Conservation (phyloP, 2,329 filamentous ascomycete genomes). For the Arthrinium phaeospermum region DNA sequence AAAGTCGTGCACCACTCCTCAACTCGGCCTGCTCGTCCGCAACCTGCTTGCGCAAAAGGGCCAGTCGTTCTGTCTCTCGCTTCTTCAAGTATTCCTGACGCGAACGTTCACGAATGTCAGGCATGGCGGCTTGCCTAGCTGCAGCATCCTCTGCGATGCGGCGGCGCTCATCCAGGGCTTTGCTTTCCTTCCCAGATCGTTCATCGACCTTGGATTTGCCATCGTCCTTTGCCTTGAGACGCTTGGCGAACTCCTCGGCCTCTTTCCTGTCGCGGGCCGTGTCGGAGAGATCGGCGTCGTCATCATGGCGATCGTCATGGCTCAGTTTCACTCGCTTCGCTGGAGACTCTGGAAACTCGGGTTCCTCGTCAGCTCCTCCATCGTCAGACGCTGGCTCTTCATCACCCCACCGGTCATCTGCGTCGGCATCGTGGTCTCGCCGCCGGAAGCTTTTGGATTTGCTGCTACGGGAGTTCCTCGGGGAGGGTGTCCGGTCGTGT, state of each 20-base stretch:
- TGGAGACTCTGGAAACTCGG: slow-evolving; percentile 71
- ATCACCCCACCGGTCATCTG: slow-evolving; percentile 83
- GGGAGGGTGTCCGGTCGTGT: slow-evolving; percentile 39
- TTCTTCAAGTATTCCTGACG: slow-evolving; percentile 94
- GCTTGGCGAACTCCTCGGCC: slow-evolving; percentile 79
- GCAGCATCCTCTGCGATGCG: slow-evolving; percentile 70
- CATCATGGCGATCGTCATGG: slow-evolving; percentile 55
- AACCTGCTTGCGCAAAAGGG: slow-evolving; percentile 87
- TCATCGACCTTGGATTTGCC: slow-evolving; percentile 68
- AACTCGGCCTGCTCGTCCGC: slow-evolving; percentile 85
- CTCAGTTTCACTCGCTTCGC: slow-evolving; percentile 72
- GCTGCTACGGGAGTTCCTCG: slow-evolving; percentile 33
- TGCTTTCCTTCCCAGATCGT: slow-evolving; percentile 46
- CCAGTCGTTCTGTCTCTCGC: slow-evolving; percentile 83
- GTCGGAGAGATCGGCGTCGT: slow-evolving; percentile 62
- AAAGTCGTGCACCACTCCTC: slow-evolving; percentile 75
- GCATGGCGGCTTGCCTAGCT: slow-evolving; percentile 73
- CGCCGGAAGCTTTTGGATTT: slow-evolving; percentile 50
- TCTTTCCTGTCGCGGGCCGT: slow-evolving; percentile 73
- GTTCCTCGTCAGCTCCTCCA: slow-evolving; percentile 52
- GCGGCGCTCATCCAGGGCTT: slow-evolving; percentile 64
- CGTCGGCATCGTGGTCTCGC: slow-evolving; percentile 52
- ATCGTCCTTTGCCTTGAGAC: slow-evolving; percentile 74
- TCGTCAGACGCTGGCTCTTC: slow-evolving; percentile 63
- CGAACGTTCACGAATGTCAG: slow-evolving; percentile 81